Evolutionary conservation across 2,329 filamentous ascomycete species (phyloP).

Genomic region (Didymella segeticola): DNA sequence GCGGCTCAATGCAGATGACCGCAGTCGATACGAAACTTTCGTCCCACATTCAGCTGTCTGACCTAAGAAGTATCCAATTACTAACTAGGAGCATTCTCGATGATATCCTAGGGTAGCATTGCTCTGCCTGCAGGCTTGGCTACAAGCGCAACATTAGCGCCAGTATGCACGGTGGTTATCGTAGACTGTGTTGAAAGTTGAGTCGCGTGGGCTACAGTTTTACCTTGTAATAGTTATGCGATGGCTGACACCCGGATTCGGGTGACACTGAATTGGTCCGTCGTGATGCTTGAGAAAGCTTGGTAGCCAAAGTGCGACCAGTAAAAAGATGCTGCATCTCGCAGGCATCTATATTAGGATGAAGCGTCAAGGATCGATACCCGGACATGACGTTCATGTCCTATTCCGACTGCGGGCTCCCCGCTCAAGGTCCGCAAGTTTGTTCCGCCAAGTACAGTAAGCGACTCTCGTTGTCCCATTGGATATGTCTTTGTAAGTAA

Average conservation of each 20-base stretch:
- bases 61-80: conserved; percentile 4
- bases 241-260: neutral
- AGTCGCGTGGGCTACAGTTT: neutral
- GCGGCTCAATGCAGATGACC: neutral
- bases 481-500: neutral
- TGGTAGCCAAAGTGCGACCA: neutral
- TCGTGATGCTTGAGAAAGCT: conserved; percentile 7
- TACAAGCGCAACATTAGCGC: neutral
- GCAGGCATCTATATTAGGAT: neutral
- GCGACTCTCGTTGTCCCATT: neutral
- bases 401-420: conserved; percentile 7
- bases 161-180: conserved; percentile 1
- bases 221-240: too few species aligned
- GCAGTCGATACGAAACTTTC: neutral
- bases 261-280: too few species aligned
- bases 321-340: neutral
- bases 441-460: conserved; percentile 1
- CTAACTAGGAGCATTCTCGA: neutral
- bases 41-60: neutral
- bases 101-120: neutral
- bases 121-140: neutral
- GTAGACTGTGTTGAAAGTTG: neutral
- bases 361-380: conserved; percentile 3
- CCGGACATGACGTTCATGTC: neutral
- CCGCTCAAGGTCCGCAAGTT: conserved; percentile 15